Evolutionary conservation across 352 stramenopile species (phyloP), one percentile per base, ranked within the genome.

Genomic region (Pythium aristosporum): DNA sequence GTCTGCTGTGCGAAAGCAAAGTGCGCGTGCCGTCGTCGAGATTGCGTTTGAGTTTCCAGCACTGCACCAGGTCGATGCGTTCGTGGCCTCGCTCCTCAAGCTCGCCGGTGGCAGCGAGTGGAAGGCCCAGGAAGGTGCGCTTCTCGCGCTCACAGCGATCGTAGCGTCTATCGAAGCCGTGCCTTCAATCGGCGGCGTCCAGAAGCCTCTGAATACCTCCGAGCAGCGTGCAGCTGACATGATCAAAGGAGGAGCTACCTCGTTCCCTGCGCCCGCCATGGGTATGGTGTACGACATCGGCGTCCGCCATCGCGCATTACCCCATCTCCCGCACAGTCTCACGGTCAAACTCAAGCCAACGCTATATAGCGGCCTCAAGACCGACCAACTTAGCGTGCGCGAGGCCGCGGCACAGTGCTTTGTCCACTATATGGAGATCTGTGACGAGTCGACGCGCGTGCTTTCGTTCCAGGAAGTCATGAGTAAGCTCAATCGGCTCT

Each of bases 401-500:
- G 73, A 87, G 30, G 52, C 71, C 7, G 76, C 84, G 2, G 76
- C 84, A 0, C 55, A 81, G 32, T 83, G 75, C 51, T 64, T 92
- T 4, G 75, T 74, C 28, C 59, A 59, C 30, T 87, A 79, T 32
- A 63, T 78, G 13, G 61, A 54, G 3, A 64, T 92, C 12, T 89
- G 77, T 49, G 84, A 89, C 37, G 65, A 79, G 46, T 66, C 76
- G 28, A 87, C 72, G 41, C 71, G 73, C 3, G 28, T 92, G 1
- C 32, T 82, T 12, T 77, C 76, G 15, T 92, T 90, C 42, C 83
- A 92, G 44, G 83, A 90, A 60, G 73, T 87, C 9, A 79, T 89
- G 61, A 92, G 80, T 57, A 92, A 92, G 48, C 61, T 92, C 3
- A 89, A 92, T 61, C 75, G 78, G 2, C 79, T 88, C 28, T 72